Percentiles rank a stretch among this genome's conserved stretches.
phyloP scores from a whole-genome alignment of 1,284 basidiomycete genomes.

The Moesziomyces globuligerus region DNA sequence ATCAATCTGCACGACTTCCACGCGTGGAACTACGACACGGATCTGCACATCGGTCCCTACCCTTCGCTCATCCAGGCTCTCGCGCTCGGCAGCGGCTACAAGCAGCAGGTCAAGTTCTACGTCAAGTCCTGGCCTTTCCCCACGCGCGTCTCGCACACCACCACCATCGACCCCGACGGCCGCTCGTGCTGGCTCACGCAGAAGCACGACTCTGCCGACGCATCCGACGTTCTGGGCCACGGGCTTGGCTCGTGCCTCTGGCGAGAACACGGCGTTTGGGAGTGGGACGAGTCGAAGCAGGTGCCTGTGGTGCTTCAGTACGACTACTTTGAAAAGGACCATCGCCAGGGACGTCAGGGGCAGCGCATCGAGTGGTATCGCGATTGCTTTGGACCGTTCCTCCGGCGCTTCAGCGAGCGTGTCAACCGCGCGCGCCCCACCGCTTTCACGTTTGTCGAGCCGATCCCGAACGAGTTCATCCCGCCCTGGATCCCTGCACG shows the following conservation, averaged over 20 bases:
- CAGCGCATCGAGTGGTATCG: conserved; percentile 62
- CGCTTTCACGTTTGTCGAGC: conserved; percentile 54
- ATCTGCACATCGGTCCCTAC: conserved; percentile 85
- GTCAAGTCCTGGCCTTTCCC: conserved; percentile 65
- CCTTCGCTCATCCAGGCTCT: conserved; percentile 65
- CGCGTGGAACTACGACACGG: conserved; percentile 87
- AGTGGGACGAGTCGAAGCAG: conserved; percentile 79
- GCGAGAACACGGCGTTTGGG: conserved; percentile 94
- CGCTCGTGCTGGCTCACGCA: conserved; percentile 43
- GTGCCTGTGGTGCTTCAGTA: conserved; percentile 82
- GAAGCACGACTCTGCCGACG: conserved; percentile 70
- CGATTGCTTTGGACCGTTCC: conserved; percentile 63
- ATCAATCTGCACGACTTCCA: conserved; percentile 84
- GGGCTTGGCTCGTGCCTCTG: conserved; percentile 74
- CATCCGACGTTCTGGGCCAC: neutral
- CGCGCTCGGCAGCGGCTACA: conserved; percentile 53
- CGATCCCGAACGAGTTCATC: conserved; percentile 66
- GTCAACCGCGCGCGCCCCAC: conserved; percentile 10
- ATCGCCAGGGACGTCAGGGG: conserved; percentile 42
- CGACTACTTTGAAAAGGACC: conserved; percentile 79
- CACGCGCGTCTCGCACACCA: conserved; percentile 52
- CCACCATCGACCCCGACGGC: conserved; percentile 55
- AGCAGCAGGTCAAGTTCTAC: conserved; percentile 71
- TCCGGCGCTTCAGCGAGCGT: conserved; percentile 41
- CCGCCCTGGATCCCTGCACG: conserved; percentile 55